These are phyloP conservation scores for Ustilaginoidea virens DNA, from an alignment of 2,329 filamentous ascomycete genomes.

Conservation along the genomic window DNA sequence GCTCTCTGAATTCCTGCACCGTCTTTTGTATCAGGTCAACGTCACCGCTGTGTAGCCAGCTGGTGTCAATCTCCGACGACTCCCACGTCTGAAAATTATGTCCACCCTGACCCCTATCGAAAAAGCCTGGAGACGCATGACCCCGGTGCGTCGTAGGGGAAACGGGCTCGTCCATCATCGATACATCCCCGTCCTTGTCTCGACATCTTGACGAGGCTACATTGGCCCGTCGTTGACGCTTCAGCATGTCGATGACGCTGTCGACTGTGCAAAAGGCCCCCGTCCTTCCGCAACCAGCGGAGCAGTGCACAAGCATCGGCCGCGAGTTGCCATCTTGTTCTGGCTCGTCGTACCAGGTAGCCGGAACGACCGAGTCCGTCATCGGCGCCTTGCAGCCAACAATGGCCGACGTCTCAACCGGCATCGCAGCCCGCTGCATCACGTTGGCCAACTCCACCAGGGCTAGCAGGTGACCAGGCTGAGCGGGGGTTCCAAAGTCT, in stretches of 20 bases:
- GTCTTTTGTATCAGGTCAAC: slow-evolving; percentile 73
- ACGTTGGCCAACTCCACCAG: slow-evolving; percentile 78
- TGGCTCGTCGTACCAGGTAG: slow-evolving; percentile 42
- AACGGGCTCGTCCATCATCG: slow-evolving; percentile 22
- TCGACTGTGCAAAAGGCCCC: slow-evolving; percentile 96
- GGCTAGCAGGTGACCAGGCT: slow-evolving; percentile 72
- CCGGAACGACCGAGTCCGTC: slow-evolving; percentile 15
- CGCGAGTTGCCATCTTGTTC: slow-evolving; percentile 36
- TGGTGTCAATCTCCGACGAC: slow-evolving; percentile 24
- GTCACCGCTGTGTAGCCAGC: slow-evolving; percentile 55
- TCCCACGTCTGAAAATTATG: slow-evolving; percentile 4
- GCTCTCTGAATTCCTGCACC: slow-evolving; percentile 77
- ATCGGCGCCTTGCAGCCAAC: slow-evolving; percentile 13
- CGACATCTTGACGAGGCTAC: slow-evolving; percentile 7
- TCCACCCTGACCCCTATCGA: slow-evolving; percentile 6
- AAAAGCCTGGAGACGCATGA: slow-evolving; percentile 8
- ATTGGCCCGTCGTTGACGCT: slow-evolving; percentile 50
- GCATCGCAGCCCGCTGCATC: slow-evolving; percentile 46
- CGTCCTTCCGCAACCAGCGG: slow-evolving; percentile 86
- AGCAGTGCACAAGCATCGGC: slow-evolving; percentile 87
- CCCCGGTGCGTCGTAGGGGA: slow-evolving; percentile 14
- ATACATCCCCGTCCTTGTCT: slow-evolving; percentile 28
- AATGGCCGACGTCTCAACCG: slow-evolving; percentile 26
- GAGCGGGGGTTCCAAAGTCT: slow-evolving; percentile 85
- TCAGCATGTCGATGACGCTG: slow-evolving; percentile 90